phyloP scores from a whole-genome alignment of 495 filamentous ascomycete species.

The Pyronema domesticum region DNA sequence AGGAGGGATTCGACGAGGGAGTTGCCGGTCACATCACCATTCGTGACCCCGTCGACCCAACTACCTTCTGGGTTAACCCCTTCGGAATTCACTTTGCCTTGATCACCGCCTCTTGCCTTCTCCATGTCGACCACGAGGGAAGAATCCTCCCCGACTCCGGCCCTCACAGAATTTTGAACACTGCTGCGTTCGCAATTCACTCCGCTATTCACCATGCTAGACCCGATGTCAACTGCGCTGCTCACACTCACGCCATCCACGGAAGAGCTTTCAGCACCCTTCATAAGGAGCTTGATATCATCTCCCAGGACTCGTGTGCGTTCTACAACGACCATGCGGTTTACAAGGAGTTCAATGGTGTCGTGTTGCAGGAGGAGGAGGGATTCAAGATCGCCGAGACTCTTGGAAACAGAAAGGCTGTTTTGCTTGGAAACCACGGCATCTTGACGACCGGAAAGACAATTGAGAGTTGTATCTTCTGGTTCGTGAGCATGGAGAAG shows the following conservation, averaged over 20 bases:
- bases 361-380: constrained; percentile 55
- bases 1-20: constrained; percentile 51
- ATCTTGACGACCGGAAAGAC: constrained; percentile 35
- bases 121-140: constrained; percentile 47
- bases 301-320: constrained; percentile 51
- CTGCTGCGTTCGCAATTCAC: constrained; percentile 45
- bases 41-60: constrained; percentile 48
- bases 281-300: constrained; percentile 50
- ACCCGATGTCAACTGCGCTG: constrained; percentile 54
- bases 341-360: constrained; percentile 42
- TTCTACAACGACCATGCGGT: constrained; percentile 37
- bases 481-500: constrained; percentile 46
- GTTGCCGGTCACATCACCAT: constrained; percentile 27
- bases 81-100: constrained; percentile 54
- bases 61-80: constrained; percentile 66
- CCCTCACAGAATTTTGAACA: constrained; percentile 42
- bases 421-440: constrained; percentile 51
- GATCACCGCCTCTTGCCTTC: constrained; percentile 53
- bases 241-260: constrained; percentile 54
- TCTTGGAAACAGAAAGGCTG: constrained; percentile 51
- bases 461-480: constrained; percentile 48
- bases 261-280: constrained; percentile 51
- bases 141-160: constrained; percentile 49
- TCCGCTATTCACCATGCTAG: constrained; percentile 48
- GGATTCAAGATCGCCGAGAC: constrained; percentile 46